A percentile compares a stretch with the other conserved stretches of the same genome.
These are phyloP conservation scores for Metschnikowia cubensis DNA, from an alignment of 805 yeast species.

Conservation along the genomic window DNA sequence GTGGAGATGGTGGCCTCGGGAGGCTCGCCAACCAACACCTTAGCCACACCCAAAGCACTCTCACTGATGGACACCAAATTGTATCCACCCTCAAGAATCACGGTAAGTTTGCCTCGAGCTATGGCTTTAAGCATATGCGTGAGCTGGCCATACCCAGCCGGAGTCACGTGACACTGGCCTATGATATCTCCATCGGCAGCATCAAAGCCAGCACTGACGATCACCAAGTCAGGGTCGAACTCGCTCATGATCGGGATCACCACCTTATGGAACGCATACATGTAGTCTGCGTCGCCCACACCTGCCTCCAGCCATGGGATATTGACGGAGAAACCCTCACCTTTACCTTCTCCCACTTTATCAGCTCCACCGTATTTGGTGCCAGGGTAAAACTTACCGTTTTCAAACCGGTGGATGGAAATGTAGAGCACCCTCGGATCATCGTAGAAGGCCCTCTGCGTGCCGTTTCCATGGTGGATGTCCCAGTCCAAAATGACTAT, in stretches of 20 bases:
- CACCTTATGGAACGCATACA: conserved; percentile 82
- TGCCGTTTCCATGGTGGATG: conserved; percentile 98
- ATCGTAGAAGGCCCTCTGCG: conserved; percentile 85
- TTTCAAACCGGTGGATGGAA: conserved; percentile 88
- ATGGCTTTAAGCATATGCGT: conserved; percentile 83
- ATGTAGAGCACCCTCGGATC: conserved; percentile 90
- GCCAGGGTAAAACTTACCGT: conserved; percentile 92
- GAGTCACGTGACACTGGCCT: conserved; percentile 94
- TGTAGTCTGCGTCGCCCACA: conserved; percentile 92
- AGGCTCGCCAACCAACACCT: conserved; percentile 90
- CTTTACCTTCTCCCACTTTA: conserved; percentile 79
- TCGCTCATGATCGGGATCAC: conserved; percentile 87
- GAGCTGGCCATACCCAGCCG: conserved; percentile 96
- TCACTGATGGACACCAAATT: conserved; percentile 86
- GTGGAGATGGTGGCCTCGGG: conserved; percentile 70
- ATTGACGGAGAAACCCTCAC: conserved; percentile 84
- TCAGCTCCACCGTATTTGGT: conserved; percentile 79
- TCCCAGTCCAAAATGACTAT: conserved; percentile 95
- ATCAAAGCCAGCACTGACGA: conserved; percentile 93
- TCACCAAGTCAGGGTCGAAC: conserved; percentile 88
- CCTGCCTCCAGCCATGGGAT: conserved; percentile 93
- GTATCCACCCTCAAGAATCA: conserved; percentile 94
- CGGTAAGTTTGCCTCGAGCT: conserved; percentile 86
- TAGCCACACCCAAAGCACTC: conserved; percentile 89
- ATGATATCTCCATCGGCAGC: conserved; percentile 98